Base-by-base conservation (phyloP, 2,329 filamentous ascomycete species). In the Botryotinia convoluta region DNA sequence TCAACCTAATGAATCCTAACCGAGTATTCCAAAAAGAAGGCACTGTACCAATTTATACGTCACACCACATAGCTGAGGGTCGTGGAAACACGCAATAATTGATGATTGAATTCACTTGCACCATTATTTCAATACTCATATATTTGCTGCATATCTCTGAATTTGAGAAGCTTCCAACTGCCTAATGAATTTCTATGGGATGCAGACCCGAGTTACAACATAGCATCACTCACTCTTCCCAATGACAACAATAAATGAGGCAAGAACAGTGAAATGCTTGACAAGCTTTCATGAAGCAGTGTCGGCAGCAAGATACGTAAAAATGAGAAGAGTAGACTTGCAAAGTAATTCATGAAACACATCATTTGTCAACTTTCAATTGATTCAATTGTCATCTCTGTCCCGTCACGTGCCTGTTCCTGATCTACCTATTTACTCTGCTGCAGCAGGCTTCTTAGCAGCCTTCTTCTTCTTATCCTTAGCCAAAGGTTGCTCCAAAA, bases 401-500 rank as follows among this genome's bases (percentile, higher is more conserved):
- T 35, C 48, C 39, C 71, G 63, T 74, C 74, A 74, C 72, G 29
- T 80, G 79, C 72, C 81, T 81, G 81, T 65, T 82, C 83, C 22
- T 39, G n/a, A 71, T 85, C 82, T 60, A 81, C 80, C 62, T 60
- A n/a, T 42, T 6, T 78, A 78, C 42, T 77, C 76, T 70, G 79
- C 79, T 63, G 76, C 78, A 69, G 78, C 81, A 6, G 81, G 79
- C 26, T 81, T 78, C 82, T 86, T 86, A 79, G 83, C 84, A 69
- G 83, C 79, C 69, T 80, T 77, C 88, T 92, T 92, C 84, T 86
- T 84, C 74, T 85, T 82, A 81, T 93, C 93, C 85, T 93, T 93
- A 77, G 91, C 87, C 79, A 97, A 85, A 45, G 95, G 95, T 83
- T 93, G 93, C 85, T 96, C 94, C 69, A 99, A 88, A 77, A 98